Base-by-base conservation (phyloP, 352 stramenopile genomes). In the Phytophthora constricta region DNA sequence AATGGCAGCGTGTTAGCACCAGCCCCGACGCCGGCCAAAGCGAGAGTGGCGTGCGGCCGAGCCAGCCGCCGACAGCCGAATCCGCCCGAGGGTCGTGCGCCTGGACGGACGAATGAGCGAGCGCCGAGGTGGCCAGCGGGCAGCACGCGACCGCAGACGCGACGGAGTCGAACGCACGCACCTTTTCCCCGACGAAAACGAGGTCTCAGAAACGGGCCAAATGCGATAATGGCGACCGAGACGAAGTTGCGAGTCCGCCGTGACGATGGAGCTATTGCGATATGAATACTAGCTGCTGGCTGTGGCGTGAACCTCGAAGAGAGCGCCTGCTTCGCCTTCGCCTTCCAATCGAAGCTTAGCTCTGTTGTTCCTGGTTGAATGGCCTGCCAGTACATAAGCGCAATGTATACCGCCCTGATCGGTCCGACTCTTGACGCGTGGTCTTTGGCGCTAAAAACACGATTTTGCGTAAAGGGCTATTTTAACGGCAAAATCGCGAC, bases 81-180 rank as follows among this genome's bases (percentile, higher is more conserved):
- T 66, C 54, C 58, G 50, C 53, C 52, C 14, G n/a, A n/a, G 11
- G 45, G 69, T 65, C 64, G 68, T 73, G 72, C 54, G 63, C 62
- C 56, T 60, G 57, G 62, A 74, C 62, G 50, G 59, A 63, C 54
- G 67, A 79, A 76, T 79, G 70, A 72, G 62, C 53, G 58, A 34
- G 39, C 37, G 55, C 53, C 7, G 58, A n/a, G n/a, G n/a, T n/a
- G n/a, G n/a, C n/a, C n/a, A 34, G 23, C 59, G 26, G 31, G 64
- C 55, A 42, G 57, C 53, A 58, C 62, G 42, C 47, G 54, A 52
- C 70, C 45, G 41, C 60, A 70, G 53, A 48, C 55, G 48, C 56
- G 55, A 53, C 41, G 58, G 48, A 25, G 28, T 28, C 31, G 17
- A 39, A 45, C 28, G 48, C 48, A 56, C n/a, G 26, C 17, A 39